phyloP scores from a whole-genome alignment of 345 rosid species.

The Excoecaria agallocha region DNA sequence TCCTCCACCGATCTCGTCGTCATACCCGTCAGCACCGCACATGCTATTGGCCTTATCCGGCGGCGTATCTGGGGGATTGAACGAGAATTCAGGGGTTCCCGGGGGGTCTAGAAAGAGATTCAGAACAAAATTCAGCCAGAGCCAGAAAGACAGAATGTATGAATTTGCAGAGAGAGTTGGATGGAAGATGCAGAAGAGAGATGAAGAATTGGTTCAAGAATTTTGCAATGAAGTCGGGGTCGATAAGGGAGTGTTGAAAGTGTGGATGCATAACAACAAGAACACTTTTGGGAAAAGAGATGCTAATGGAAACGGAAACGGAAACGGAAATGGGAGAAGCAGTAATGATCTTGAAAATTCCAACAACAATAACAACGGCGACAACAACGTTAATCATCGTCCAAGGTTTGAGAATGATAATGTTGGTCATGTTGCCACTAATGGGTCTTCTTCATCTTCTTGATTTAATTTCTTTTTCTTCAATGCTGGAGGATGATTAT shows the following conservation, averaged over 20 bases:
- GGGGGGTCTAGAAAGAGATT: slow-evolving; percentile 23
- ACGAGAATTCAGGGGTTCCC: slow-evolving; percentile 13
- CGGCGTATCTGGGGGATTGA: slow-evolving; percentile 8
- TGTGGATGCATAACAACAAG: slow-evolving; percentile 99
- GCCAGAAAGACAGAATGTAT: slow-evolving; percentile 26
- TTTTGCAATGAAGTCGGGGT: slow-evolving; percentile 73
- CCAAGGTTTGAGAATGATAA: slow-evolving; percentile 17
- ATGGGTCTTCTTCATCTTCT: slow-evolving; percentile 36
- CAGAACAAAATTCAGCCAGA: slow-evolving; percentile 30
- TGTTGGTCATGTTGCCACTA: slow-evolving; percentile 18
- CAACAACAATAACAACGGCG: slow-evolving; percentile 10
- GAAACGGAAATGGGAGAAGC: neutral
- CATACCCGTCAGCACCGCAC: slow-evolving; percentile 39
- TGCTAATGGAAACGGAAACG: slow-evolving; percentile 12
- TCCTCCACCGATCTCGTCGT: slow-evolving; percentile 36
- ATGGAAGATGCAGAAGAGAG: slow-evolving; percentile 86
- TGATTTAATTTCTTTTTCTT: neutral
- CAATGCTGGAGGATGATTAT: neutral
- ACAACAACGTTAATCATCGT: neutral
- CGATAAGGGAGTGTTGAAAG: slow-evolving; percentile 68
- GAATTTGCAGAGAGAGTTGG: slow-evolving; percentile 58
- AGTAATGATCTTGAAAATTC: slow-evolving; percentile 3
- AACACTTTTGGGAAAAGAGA: slow-evolving; percentile 48
- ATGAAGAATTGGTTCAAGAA: slow-evolving; percentile 54
- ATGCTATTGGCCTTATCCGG: slow-evolving; percentile 30